These are phyloP conservation scores for Amaranthus hypochondriacus DNA, from an alignment of 148 eudicot genomes.

Conservation along the genomic window DNA sequence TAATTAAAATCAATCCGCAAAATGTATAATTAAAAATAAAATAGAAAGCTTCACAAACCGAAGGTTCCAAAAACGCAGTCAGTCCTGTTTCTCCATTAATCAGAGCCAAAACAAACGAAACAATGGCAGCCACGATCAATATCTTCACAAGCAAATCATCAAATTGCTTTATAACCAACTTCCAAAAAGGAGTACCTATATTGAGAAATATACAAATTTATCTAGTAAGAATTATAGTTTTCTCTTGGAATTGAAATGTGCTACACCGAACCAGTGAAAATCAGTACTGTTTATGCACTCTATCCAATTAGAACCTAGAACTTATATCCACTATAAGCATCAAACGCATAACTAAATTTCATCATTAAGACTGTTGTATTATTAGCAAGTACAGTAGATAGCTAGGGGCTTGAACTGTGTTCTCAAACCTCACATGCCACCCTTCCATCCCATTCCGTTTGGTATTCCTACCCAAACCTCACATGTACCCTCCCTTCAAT, in stretches of 20 bases:
- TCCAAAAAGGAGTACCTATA: constrained; percentile 98
- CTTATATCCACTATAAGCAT: background rate
- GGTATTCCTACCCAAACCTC: too few relatives aligned
- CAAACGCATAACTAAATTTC: background rate
- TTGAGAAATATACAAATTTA: constrained; percentile 11
- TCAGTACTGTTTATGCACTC: background rate
- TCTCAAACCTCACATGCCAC: too few relatives aligned
- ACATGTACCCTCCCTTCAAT: too few relatives aligned
- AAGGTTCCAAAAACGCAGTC: constrained; percentile 95
- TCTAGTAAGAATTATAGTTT: background rate
- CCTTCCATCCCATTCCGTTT: too few relatives aligned
- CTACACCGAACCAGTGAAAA: background rate
- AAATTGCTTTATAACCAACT: constrained; percentile 91
- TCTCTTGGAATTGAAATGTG: background rate
- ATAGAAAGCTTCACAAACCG: constrained; percentile 47
- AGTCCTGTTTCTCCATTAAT: constrained; percentile 94
- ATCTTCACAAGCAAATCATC: constrained; percentile 97
- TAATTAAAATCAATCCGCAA: background rate
- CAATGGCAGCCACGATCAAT: constrained; percentile 86
- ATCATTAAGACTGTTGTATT: background rate
- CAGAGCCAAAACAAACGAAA: constrained; percentile 87
- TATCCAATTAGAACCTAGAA: background rate
- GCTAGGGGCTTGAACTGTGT: too few relatives aligned
- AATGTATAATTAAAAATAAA: background rate
- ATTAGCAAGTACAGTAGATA: too few relatives aligned